Percentiles rank a stretch among this genome's conserved stretches.
Conservation (phyloP, 2,329 filamentous ascomycete species). For the Penicillium glabrum region DNA sequence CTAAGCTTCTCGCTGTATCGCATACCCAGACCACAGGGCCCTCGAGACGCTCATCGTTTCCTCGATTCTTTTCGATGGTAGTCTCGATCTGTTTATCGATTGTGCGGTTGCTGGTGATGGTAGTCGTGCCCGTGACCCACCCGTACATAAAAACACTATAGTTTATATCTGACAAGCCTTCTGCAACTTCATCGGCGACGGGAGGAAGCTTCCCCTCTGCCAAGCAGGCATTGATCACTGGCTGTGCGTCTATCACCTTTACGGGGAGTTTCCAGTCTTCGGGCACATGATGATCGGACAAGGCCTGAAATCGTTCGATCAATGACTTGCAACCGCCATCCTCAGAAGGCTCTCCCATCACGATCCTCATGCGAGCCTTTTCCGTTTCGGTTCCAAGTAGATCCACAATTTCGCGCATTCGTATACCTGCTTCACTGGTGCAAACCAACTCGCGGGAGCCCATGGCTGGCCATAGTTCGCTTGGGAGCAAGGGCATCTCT, state of each 20-base stretch:
- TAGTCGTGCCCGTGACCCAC: constrained; percentile 64
- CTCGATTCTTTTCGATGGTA: constrained; percentile 54
- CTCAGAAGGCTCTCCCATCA: constrained; percentile 53
- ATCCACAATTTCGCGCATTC: constrained; percentile 66
- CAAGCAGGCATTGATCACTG: constrained; percentile 35
- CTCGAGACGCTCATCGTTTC: constrained; percentile 48
- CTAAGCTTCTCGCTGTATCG: constrained; percentile 63
- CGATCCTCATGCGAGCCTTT: constrained; percentile 57
- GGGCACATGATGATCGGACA: constrained; percentile 58
- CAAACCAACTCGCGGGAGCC: constrained; percentile 60
- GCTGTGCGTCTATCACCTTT: constrained; percentile 51
- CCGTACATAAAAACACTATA: constrained; percentile 70
- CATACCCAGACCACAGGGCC: constrained; percentile 67
- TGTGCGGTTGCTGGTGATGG: constrained; percentile 69
- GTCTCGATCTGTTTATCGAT: constrained; percentile 66
- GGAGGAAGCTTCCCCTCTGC: constrained; percentile 45
- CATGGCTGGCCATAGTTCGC: constrained; percentile 64
- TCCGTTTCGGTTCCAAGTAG: constrained; percentile 64
- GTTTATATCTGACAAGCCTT: constrained; percentile 61
- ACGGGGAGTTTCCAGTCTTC: constrained; percentile 62
- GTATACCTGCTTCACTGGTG: constrained; percentile 63
- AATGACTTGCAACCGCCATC: constrained; percentile 32
- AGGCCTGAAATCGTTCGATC: constrained; percentile 38
- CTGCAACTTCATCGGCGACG: constrained; percentile 44
- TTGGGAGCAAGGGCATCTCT: constrained; percentile 59